Evolutionary conservation across 225 moss, liverwort and hornwort species (phyloP), one percentile per base, ranked within the genome.

Genomic region (Antitrichia curtipendula): DNA sequence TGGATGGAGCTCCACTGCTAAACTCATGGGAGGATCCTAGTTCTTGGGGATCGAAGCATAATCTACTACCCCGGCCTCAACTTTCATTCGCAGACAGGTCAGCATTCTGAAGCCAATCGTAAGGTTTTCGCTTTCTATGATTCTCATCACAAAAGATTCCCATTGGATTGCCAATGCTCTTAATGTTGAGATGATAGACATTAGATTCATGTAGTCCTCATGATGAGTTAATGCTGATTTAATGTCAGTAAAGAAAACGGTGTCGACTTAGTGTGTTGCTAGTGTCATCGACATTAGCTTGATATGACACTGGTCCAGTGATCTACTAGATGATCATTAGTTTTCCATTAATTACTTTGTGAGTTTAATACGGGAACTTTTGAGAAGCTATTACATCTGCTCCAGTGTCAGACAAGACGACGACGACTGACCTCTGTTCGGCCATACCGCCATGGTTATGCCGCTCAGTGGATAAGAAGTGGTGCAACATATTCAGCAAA

Each of bases 11-110:
- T 54, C 81, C 91, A 50, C 38, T 89, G 75, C 86, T 92, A 7
- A 92, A 91, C 62, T 73, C 90, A 32, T 94, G 94, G 94, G 92
- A 94, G 88, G 92, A 93, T 86, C 91, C 94, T 82, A 86, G 88
- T 82, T 89, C 91, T 54, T 94, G 94, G 94, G 94, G 92, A 79
- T 61, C 92, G 62, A 94, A 91, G 86, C 91, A 92, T 27, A 90
- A 88, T 64, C 59, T 88, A 43, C 90, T 94, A 52, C 92, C 94
- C 17, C 92, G 91, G 41, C 94, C 94, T 53, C 94, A 91, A 88
- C 91, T 92, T 85, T 94, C 94, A 29, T 94, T 94, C 70, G 94
- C 92, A 87, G 94, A 94, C 88, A 94, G 94, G 94, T 94, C 87
- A 86, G 66, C 50, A 72, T 86, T 87, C 81, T 81, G 53, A 52